Evolutionary conservation across 2,329 filamentous ascomycete genomes (phyloP).

Genomic region (Clonostachys chloroleuca): DNA sequence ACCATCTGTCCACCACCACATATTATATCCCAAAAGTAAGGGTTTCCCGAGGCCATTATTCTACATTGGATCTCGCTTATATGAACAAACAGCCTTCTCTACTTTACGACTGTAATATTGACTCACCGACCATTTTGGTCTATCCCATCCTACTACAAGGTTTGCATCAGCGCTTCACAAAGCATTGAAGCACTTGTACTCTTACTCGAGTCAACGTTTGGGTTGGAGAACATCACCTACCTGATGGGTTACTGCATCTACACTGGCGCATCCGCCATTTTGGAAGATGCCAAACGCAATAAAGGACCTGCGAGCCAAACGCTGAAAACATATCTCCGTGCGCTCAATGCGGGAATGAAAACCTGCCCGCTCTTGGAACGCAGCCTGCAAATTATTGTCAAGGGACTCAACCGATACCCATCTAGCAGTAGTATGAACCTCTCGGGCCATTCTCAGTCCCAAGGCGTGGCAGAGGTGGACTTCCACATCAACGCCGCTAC

Average conservation of each 20-base stretch:
- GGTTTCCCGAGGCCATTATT: not conserved
- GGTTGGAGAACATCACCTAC: slow-evolving; percentile 19
- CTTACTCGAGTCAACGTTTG: slow-evolving; percentile 17
- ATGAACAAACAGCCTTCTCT: slow-evolving; percentile 7
- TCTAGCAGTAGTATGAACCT: not conserved
- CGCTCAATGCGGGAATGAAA: slow-evolving; percentile 11
- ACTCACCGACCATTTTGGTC: slow-evolving; percentile 16
- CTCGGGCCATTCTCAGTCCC: not conserved
- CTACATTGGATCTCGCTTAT: not conserved
- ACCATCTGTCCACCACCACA: not conserved
- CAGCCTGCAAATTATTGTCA: slow-evolving; percentile 21
- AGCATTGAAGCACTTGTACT: slow-evolving; percentile 16
- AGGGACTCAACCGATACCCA: slow-evolving; percentile 4
- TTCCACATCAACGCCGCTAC: not conserved
- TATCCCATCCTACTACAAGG: slow-evolving; percentile 10
- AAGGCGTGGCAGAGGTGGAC: too few relatives aligned
- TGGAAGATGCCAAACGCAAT: slow-evolving; percentile 17
- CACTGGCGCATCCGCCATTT: slow-evolving; percentile 13
- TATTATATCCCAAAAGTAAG: slow-evolving; percentile 3
- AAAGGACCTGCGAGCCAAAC: slow-evolving; percentile 7
- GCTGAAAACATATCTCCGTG: slow-evolving; percentile 18
- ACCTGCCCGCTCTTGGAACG: slow-evolving; percentile 17
- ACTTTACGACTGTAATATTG: slow-evolving; percentile 15
- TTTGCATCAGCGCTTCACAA: slow-evolving; percentile 14
- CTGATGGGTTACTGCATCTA: slow-evolving; percentile 23